Conservation (phyloP, 2,329 filamentous ascomycete genomes). For the Setomelanomma holmii region DNA sequence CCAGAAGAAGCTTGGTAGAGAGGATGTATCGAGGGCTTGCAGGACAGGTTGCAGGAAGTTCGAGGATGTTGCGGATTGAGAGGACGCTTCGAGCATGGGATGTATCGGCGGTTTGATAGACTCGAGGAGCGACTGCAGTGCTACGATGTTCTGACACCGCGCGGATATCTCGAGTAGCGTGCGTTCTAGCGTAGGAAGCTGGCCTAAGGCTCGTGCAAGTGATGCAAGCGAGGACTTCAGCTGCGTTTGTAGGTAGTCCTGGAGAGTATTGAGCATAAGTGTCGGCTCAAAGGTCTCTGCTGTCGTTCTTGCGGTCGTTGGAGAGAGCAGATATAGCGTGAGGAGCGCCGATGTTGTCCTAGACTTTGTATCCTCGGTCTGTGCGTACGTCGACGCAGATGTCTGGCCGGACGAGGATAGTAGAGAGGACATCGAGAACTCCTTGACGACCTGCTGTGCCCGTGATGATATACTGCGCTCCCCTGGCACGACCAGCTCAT, state of each 20-base stretch:
- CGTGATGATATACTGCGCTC: slow-evolving; percentile 76
- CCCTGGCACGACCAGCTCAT: slow-evolving; percentile 71
- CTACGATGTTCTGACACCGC: slow-evolving; percentile 90
- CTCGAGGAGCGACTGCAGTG: slow-evolving; percentile 79
- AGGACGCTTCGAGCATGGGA: slow-evolving; percentile 62
- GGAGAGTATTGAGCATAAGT: slow-evolving; percentile 76
- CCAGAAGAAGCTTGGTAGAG: slow-evolving; percentile 92
- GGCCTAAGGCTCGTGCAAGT: slow-evolving; percentile 76
- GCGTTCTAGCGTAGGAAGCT: slow-evolving; percentile 81
- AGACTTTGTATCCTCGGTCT: slow-evolving; percentile 76
- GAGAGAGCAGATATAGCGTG: slow-evolving; percentile 82
- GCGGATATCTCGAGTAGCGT: slow-evolving; percentile 81
- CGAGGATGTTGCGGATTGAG: slow-evolving; percentile 8
- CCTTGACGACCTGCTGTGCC: slow-evolving; percentile 79
- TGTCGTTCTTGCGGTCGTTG: slow-evolving; percentile 61
- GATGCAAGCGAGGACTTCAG: slow-evolving; percentile 79
- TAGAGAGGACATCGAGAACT: slow-evolving; percentile 76
- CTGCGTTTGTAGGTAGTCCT: slow-evolving; percentile 81
- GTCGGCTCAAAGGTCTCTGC: slow-evolving; percentile 66
- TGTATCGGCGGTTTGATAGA: slow-evolving; percentile 72
- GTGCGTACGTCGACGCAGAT: slow-evolving; percentile 59
- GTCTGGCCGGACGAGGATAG: slow-evolving; percentile 44
- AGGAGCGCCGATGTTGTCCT: slow-evolving; percentile 76
- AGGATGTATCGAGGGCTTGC: slow-evolving; percentile 82
- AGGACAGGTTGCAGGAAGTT: slow-evolving; percentile 77